Evolutionary conservation across 306 rosid genomes (phyloP), one percentile per base, ranked within the genome.

Genomic region (Vigna reflexopilosa): DNA sequence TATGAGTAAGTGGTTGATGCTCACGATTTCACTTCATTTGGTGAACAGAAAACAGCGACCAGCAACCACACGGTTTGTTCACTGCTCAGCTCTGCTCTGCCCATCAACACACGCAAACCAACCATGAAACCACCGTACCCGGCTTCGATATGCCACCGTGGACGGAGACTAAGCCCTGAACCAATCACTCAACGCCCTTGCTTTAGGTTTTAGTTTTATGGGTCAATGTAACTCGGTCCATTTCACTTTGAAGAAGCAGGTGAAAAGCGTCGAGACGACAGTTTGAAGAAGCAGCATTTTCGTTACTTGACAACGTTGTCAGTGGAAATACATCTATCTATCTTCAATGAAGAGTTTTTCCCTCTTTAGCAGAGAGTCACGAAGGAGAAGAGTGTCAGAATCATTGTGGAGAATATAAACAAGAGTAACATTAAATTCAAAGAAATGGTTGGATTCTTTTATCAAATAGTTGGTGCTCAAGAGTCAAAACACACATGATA

Each of bases 261-360:
- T 17, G 83, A 79, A 38, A 80, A 73, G 70, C 65, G 70, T 75
- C 67, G 83, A 20, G 20, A 45, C 24, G 71, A 80, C 50, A 11
- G 78, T 71, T 79, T 85, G 92, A 73, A 79, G 80, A 62, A 77
- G 67, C 19, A 80, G 19, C 89, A 85, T 88, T 81, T 62, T 70
- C 61, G 51, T 54, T 14, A 51, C 52, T 67, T 70, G 54, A 30
- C 75, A 79, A 79, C 22, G 62, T 73, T 77, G 67, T 66, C 15
- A 57, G 34, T 3, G 57, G 38, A 64, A 54, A 59, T 16, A 52
- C 71, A 77, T 72, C 15, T 36, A 71, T 65, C 15, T 36, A 61
- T 49, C 28, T 57, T n/a, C 67, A 71, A 61, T n/a, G 28, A 58
- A 12, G 13, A 63, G 17, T 0, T 45, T 59, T 40, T 47, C 24